Base-by-base conservation (phyloP, 2,329 filamentous ascomycete species). In the Trichophyton equinum region DNA sequence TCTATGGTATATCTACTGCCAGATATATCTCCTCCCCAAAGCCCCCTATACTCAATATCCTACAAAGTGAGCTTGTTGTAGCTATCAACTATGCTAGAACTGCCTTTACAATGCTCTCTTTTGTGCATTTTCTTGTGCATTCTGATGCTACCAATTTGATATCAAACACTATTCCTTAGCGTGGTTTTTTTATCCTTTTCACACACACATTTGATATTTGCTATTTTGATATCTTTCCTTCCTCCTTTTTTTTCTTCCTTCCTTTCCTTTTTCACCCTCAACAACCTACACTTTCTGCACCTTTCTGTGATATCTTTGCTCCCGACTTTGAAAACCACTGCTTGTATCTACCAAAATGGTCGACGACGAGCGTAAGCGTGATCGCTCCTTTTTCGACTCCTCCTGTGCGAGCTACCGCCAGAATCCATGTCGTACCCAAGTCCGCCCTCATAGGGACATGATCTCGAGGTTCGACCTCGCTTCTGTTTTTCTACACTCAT, bases 401-500 rank as follows among this genome's bases (percentile, higher is more conserved):
- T 63, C 62, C 22, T 49, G 60, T 9, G 61, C 64, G 6, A 62
- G 62, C 25, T 66, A 65, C 56, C 64, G 64, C 46, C 58, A 65
- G 2, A 63, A 64, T 25, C 62, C 62, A 4, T 66, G 63, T 60
- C 62, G 42, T 15, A 66, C 59, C 33, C 61, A 63, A 61, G 60
- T 66, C 42, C 64, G 64, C 42, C 63, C 63, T 51, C 57, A 58
- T 25, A 56, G 60, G 38, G 64, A 66, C 38, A 9, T 38, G 8
- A 62, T 65, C 25, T n/a, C 59, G 27, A 58, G 62, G 63, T 58
- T 63, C 49, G 62, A 33, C 51, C 49, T 40, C 20, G n/a, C 8
- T 11, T 49, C 38, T 27, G 25, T n/a, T 59, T 46, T 18, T 51
- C 18, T 60, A 47, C 18, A 3, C n/a, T 55, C 18, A 18, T 18